Percentiles rank a stretch among this genome's conserved stretches.
Evolutionary conservation across 2,329 filamentous ascomycete genomes (phyloP).

Genomic region (Clarireedia paspali): DNA sequence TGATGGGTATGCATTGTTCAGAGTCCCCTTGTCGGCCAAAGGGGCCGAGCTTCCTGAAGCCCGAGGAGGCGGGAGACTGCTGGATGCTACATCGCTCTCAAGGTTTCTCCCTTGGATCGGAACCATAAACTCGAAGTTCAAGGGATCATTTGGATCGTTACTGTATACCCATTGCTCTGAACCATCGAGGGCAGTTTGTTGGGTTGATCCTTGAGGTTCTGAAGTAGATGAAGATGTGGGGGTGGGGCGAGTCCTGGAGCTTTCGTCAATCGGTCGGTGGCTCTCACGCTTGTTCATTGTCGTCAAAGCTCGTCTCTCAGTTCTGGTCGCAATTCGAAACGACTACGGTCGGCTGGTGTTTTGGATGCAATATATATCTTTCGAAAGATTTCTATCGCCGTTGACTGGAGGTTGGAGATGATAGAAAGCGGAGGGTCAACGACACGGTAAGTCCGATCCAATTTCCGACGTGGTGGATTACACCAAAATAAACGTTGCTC

Average conservation of each 20-base stretch:
- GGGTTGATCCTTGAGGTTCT: neutral
- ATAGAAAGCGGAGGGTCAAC: neutral
- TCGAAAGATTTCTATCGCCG: neutral
- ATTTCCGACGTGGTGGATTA: neutral
- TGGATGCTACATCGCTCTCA: neutral
- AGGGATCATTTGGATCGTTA: neutral
- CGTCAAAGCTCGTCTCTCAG: neutral
- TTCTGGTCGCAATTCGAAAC: neutral
- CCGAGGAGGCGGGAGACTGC: neutral
- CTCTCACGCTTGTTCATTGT: neutral
- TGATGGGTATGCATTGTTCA: neutral
- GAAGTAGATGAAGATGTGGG: neutral
- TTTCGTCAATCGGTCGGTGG: neutral
- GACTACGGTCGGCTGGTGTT: neutral
- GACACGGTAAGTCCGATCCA: conserved; percentile 1
- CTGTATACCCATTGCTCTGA: conserved; percentile 1
- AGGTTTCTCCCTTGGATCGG: neutral
- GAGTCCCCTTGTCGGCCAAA: neutral
- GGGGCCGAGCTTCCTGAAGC: neutral
- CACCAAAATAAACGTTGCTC: neutral
- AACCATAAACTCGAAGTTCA: neutral
- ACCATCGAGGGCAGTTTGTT: neutral
- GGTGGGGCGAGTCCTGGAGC: neutral
- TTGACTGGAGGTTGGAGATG: neutral
- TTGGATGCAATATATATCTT: neutral